A percentile compares a stretch with the other conserved stretches of the same genome.
Evolutionary conservation across 78 protist genomes (phyloP).

Genomic region (Dictyostelium intermedium): DNA sequence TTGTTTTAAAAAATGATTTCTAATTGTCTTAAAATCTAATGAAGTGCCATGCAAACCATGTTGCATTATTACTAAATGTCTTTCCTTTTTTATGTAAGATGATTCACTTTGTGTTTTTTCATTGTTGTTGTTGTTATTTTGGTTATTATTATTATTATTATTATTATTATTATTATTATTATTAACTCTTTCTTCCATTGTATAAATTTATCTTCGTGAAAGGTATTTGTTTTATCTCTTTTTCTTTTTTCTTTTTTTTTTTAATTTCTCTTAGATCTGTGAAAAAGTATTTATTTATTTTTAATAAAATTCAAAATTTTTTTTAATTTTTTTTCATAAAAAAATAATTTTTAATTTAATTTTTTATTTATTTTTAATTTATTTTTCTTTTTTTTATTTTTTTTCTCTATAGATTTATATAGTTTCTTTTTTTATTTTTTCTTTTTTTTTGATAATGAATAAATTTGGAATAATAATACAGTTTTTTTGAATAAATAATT

Average conservation of each 20-base stretch:
- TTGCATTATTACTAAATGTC: slow-evolving; percentile 5
- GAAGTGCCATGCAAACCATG: slow-evolving; percentile 8
- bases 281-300: too few relatives aligned
- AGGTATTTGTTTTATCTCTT: background rate
- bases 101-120: background rate
- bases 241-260: background rate
- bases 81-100: background rate
- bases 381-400: background rate
- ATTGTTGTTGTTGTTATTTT: background rate
- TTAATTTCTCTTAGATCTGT: too few relatives aligned
- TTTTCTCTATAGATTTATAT: too few relatives aligned
- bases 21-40: background rate
- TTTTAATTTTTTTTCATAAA: too few relatives aligned
- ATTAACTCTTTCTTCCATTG: background rate
- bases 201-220: background rate
- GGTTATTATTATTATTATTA: background rate
- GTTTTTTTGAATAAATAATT: background rate
- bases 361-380: too few relatives aligned
- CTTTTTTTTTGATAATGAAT: too few relatives aligned
- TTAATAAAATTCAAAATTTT: too few relatives aligned
- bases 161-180: background rate
- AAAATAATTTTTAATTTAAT: too few relatives aligned
- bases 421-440: too few relatives aligned
- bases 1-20: background rate
- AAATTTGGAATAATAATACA: too few relatives aligned